Conservation (phyloP, 2,329 filamentous ascomycete species). For the Fusarium lateritium region DNA sequence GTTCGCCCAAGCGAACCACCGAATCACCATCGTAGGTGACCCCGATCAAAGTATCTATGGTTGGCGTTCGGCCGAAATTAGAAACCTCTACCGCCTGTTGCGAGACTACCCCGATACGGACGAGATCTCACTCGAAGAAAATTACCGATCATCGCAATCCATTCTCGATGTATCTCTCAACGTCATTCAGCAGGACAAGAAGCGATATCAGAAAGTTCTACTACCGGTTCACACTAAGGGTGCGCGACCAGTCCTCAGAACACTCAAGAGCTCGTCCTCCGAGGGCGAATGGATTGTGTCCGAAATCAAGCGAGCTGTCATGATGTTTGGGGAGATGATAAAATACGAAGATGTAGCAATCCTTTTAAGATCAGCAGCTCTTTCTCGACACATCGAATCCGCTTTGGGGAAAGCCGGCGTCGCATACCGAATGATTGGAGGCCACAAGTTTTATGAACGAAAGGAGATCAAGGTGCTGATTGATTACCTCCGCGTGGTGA, state of each 20-base stretch:
- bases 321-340: conserved; percentile 81
- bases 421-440: conserved; percentile 92
- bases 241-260: conserved; percentile 84
- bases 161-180: conserved; percentile 86
- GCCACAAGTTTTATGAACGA: conserved; percentile 92
- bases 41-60: conserved; percentile 99
- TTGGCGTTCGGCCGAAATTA: conserved; percentile 92
- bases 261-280: conserved; percentile 75
- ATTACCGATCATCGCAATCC: conserved; percentile 90
- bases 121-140: conserved; percentile 90
- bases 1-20: conserved; percentile 78
- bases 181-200: conserved; percentile 91
- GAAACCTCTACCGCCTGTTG: conserved; percentile 86
- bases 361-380: conserved; percentile 84
- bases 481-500: conserved; percentile 89
- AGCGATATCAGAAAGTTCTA: conserved; percentile 83
- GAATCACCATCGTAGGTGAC: conserved; percentile 96
- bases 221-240: conserved; percentile 85
- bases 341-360: conserved; percentile 86
- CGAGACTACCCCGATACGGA: conserved; percentile 82
- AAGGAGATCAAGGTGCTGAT: conserved; percentile 88
- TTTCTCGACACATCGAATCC: conserved; percentile 89
- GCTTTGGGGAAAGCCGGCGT: conserved; percentile 85
- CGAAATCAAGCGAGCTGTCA: conserved; percentile 80
- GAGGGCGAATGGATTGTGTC: conserved; percentile 92